A percentile compares a stretch with the other conserved stretches of the same genome.
These are phyloP conservation scores for Botrytis deweyae DNA, from an alignment of 2,329 filamentous ascomycete genomes.

Conservation along the genomic window DNA sequence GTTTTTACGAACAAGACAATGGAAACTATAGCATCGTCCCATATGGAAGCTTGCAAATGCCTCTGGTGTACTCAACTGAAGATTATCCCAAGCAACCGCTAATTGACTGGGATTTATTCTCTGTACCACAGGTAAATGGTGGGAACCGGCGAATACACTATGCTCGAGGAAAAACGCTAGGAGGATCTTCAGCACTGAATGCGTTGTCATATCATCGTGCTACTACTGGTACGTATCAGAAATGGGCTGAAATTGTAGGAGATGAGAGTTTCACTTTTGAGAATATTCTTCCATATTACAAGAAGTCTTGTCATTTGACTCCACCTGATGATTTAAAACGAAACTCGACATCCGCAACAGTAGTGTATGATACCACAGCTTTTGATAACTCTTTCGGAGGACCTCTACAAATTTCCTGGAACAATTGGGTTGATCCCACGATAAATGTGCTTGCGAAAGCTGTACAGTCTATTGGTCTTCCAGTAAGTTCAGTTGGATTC, in stretches of 20 bases:
- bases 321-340: slow-evolving; percentile 30
- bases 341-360: slow-evolving; percentile 18
- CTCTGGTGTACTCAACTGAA: slow-evolving; percentile 16
- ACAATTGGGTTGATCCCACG: slow-evolving; percentile 38
- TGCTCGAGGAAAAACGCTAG: slow-evolving; percentile 40
- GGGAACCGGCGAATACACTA: slow-evolving; percentile 23
- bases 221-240: slow-evolving; percentile 38
- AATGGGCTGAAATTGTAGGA: slow-evolving; percentile 45
- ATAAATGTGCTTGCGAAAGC: slow-evolving; percentile 22
- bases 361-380: slow-evolving; percentile 30
- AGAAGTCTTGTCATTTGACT: slow-evolving; percentile 36
- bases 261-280: slow-evolving; percentile 49
- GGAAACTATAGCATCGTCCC: slow-evolving; percentile 16
- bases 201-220: slow-evolving; percentile 9
- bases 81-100: slow-evolving; percentile 12
- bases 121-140: slow-evolving; percentile 26
- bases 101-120: slow-evolving; percentile 26
- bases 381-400: slow-evolving; percentile 37
- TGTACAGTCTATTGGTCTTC: slow-evolving; percentile 26
- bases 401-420: slow-evolving; percentile 45
- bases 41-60: neutral
- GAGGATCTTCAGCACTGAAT: slow-evolving; percentile 35
- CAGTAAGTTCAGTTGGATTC: slow-evolving; percentile 24
- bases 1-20: slow-evolving; percentile 22
- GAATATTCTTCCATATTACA: slow-evolving; percentile 48